A percentile compares a stretch with the other conserved stretches of the same genome.
Evolutionary conservation across 805 yeast genomes (phyloP).

Genomic region (Zygosaccharomyces lentus): DNA sequence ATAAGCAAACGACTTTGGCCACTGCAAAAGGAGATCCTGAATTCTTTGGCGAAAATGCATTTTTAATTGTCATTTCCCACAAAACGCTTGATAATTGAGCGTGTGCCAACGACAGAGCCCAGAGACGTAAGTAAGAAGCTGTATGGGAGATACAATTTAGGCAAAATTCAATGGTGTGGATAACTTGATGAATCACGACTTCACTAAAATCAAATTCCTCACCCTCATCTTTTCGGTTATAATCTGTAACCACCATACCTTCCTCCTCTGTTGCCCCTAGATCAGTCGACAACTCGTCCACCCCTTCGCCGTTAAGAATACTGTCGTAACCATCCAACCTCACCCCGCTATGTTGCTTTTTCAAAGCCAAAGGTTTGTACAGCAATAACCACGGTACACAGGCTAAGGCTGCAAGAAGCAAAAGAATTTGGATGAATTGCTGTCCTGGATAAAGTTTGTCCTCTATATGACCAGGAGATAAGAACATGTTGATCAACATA

Average conservation of each 20-base stretch:
- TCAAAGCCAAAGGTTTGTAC: constrained; percentile 73
- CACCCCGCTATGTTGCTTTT: constrained; percentile 47
- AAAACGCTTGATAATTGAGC: constrained; percentile 92
- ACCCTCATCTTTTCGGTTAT: constrained; percentile 39
- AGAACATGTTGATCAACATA: constrained; percentile 93
- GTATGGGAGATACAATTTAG: constrained; percentile 97
- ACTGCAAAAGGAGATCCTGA: constrained; percentile 60
- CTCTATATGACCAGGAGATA: constrained; percentile 84
- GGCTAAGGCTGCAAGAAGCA: constrained; percentile 70
- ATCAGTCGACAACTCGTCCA: constrained; percentile 19
- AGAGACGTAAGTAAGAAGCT: constrained; percentile 89
- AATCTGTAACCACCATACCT: constrained; percentile 44
- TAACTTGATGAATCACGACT: constrained; percentile 92
- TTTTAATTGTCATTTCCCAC: constrained; percentile 91
- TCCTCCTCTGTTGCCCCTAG: constrained; percentile 38
- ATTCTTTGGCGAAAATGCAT: constrained; percentile 55
- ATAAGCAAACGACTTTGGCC: constrained; percentile 67
- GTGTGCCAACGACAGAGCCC: constrained; percentile 97
- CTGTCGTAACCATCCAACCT: constrained; percentile 42
- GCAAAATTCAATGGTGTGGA: constrained; percentile 96
- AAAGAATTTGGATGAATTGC: constrained; percentile 62
- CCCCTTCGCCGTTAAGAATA: constrained; percentile 15
- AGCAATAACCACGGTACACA: constrained; percentile 92
- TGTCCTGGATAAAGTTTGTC: constrained; percentile 82
- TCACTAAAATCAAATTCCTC: constrained; percentile 79